These are phyloP conservation scores for Orychophragmus violaceus DNA, from an alignment of 345 rosid genomes.

Conservation along the genomic window DNA sequence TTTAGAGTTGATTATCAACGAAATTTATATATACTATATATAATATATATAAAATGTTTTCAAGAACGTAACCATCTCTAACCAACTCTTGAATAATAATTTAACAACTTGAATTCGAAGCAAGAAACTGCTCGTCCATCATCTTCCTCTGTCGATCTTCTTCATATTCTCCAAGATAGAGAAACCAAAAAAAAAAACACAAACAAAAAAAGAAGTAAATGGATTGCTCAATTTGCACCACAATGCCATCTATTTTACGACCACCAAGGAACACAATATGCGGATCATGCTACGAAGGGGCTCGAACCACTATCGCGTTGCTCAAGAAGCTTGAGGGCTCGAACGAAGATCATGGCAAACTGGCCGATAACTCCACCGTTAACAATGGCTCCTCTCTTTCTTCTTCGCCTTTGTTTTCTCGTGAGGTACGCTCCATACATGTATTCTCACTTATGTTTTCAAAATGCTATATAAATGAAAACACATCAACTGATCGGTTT, in stretches of 20 bases:
- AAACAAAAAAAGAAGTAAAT: background rate
- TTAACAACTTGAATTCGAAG: slow-evolving; percentile 23
- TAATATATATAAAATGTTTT: slow-evolving; percentile 2
- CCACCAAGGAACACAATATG: slow-evolving; percentile 92
- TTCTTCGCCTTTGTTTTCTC: slow-evolving; percentile 36
- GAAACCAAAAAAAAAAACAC: background rate
- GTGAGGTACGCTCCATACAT: slow-evolving; percentile 54
- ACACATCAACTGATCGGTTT: background rate
- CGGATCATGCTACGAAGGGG: slow-evolving; percentile 68
- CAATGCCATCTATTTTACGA: slow-evolving; percentile 64
- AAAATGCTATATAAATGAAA: background rate
- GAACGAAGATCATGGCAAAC: slow-evolving; percentile 12
- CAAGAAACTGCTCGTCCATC: slow-evolving; percentile 24
- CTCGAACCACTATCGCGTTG: slow-evolving; percentile 43
- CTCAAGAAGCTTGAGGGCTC: slow-evolving; percentile 51
- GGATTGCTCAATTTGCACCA: slow-evolving; percentile 81
- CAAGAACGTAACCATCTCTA: slow-evolving; percentile 28
- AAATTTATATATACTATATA: background rate
- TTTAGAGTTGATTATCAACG: slow-evolving; percentile 10
- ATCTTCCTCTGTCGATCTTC: background rate
- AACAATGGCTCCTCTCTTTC: slow-evolving; percentile 16
- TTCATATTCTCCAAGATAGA: slow-evolving; percentile 12
- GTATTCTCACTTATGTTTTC: background rate
- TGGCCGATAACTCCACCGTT: slow-evolving; percentile 6
- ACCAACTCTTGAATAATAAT: slow-evolving; percentile 29